Base-by-base conservation (phyloP, 140 eudicot genomes). In the Stevia rebaudiana region DNA sequence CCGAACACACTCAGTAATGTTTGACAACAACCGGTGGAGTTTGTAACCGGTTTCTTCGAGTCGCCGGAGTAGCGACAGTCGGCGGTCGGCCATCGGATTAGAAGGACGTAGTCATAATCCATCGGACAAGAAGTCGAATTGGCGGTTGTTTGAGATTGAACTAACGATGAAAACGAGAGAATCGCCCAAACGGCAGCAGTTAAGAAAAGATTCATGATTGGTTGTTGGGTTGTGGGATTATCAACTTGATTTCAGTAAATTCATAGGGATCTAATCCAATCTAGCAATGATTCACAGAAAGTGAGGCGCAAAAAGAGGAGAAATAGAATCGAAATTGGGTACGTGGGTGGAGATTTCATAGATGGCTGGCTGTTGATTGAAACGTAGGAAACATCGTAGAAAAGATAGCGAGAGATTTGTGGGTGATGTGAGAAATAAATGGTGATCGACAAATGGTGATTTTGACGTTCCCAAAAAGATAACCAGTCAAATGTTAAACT, bases 1-100 rank as follows among this genome's bases (percentile, higher is more conserved):
- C 97, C 97, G 53, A 13, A 80, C 3, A 89, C 84, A 44, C 84
- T 80, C 8, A 89, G 74, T 12, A 86, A 81, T 13, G 97, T 80
- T 11, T 79, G 88, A 49, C 91, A 86, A 19, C 97, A 89, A 49
- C 17, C 22, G n/a, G 76, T 72, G 40, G 82, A 65, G 16, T 74
- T 65, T 56, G 28, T 23, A 46, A 68, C 31, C 47, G 58, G 39
- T 16, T 31, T 25, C 12, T 53, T 35, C n/a, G 82, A 40, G 56
- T 59, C 53, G 18, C 31, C 66, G 60, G 65, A 28, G 65, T 30
- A 42, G 17, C 62, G 68, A 75, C 97, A 86, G 61, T 78, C 82
- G 51, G 63, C 53, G n/a, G 63, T 57, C 1, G 84, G 77, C 95
- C 97, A 89, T 18, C 72, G 80, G 53, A 89, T 49, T 42, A 31